Base-by-base conservation (phyloP, 1,139 yeast species). In the Meyerozyma sp. region DNA sequence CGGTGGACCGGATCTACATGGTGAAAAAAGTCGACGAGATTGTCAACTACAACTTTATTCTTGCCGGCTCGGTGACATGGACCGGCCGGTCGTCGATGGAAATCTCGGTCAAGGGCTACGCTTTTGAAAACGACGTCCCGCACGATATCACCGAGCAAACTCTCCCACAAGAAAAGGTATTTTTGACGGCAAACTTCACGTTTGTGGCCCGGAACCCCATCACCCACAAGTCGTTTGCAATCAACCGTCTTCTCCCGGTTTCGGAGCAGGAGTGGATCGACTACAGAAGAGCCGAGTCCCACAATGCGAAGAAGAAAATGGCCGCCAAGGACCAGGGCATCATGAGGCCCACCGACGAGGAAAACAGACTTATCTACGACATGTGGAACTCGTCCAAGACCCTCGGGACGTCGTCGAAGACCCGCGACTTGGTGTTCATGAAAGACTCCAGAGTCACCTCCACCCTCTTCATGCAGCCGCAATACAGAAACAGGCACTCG, bases 31-130 rank as follows among this genome's bases (percentile, higher is more conserved):
- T 90, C 38, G 96, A 89, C 57, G 89, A 84, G 55, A 81, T 90
- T 49, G 73, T 75, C 46, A 79, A 82, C 51, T 84, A 77, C 65
- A 88, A 89, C 62, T 84, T 91, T 56, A 75, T 88, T 25, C 68
- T 91, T 49, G 90, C 94, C 29, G 98, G 98, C 13, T 73, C 82
- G 40, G 96, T 89, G 34, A 84, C 95, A 11, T 91, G 96, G 90
- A 89, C 96, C 0, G 98, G 98, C 44, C 73, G 87, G 48, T 86
- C 95, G 1, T 88, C 96, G 1, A 91, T 91, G 97, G 97, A 91
- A 66, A 90, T 91, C 57, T 79, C 91, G 42, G 94, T 91, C 53
- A 84, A 82, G 58, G 97, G 96, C 2, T 85, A 86, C 49, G 83
- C 94, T 2, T 82, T 82, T 49, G 81, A 79, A 43, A 77, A 73